Evolutionary conservation across 2,329 filamentous ascomycete species (phyloP), one percentile per base, ranked within the genome.

Genomic region (Cordyceps pruinosa): DNA sequence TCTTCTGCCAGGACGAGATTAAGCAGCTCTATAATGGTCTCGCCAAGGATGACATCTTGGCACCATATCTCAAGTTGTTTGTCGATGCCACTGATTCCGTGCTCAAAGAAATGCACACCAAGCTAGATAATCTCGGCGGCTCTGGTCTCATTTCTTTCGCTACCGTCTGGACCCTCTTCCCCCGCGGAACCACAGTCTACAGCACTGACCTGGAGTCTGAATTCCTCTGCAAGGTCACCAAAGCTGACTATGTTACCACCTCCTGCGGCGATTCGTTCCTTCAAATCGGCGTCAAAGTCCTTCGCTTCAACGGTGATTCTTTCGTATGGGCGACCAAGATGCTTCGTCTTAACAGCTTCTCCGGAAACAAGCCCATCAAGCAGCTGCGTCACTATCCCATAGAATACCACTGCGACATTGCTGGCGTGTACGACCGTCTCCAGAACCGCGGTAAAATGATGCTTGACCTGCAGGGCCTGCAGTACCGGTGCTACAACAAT

Each of bases 91-190:
- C 78, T 58, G 70, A 75, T 42, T 74, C 76, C 32, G 62, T 77
- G 44, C 78, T 79, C 56, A 66, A 66, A 23, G 70, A 71, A n/a
- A 64, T 73, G 51, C 68, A 68, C 32, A 61, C 62, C 48, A 74
- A 73, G 60, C 64, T 69, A 13, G 66, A 66, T 6, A 66, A 70
- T 25, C 66, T 79, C 5, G 66, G 68, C 37, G 64, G 65, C 1
- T 70, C 67, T 28, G 68, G 69, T 0, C 69, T 79, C 15, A 70
- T 76, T 37, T 70, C 71, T 37, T 78, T 72, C 62, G 66, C 69
- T 32, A 66, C 71, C 0, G 72, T 72, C 23, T 79, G 77, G 77
- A 72, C 75, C 0, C 71, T 73, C 39, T 78, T 77, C 62, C 73
- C 75, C 9, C 67, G 66, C 12, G 66, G 66, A 21, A 70, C 70